These are phyloP conservation scores for Fragilaria radians DNA, from an alignment of 108 stramenopile species.

Conservation along the genomic window DNA sequence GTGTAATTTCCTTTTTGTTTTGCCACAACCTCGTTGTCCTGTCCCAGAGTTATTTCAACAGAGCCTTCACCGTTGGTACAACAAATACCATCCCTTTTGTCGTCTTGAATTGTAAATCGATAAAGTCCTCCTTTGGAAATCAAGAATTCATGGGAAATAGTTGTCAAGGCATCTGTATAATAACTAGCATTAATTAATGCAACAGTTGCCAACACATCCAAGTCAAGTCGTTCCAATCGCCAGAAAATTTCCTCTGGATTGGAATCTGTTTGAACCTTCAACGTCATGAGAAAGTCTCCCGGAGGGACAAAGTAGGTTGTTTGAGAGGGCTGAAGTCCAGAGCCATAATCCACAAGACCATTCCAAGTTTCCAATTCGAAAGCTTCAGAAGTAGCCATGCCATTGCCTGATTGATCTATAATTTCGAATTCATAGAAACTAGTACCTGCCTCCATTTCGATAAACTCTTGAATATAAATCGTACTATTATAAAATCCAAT, in stretches of 20 bases:
- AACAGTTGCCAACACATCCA: not conserved
- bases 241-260: not conserved
- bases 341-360: not conserved
- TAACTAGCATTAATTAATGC: not conserved
- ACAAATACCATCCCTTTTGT: not conserved
- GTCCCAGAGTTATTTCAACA: not conserved
- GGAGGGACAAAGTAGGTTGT: not conserved
- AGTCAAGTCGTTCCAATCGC: not conserved
- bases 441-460: not conserved
- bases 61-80: not conserved
- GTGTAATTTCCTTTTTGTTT: not conserved
- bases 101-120: not conserved
- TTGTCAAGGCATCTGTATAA: not conserved
- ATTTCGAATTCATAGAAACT: not conserved
- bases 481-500: not conserved
- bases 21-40: not conserved
- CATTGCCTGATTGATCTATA: not conserved
- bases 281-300: not conserved
- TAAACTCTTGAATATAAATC: not conserved
- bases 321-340: not conserved
- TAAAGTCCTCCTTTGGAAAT: not conserved
- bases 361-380: not conserved
- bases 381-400: not conserved
- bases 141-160: not conserved
- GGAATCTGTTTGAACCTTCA: not conserved